Base-by-base conservation (phyloP, 2,329 filamentous ascomycete species). In the Aspergillus pseudoglaucus region DNA sequence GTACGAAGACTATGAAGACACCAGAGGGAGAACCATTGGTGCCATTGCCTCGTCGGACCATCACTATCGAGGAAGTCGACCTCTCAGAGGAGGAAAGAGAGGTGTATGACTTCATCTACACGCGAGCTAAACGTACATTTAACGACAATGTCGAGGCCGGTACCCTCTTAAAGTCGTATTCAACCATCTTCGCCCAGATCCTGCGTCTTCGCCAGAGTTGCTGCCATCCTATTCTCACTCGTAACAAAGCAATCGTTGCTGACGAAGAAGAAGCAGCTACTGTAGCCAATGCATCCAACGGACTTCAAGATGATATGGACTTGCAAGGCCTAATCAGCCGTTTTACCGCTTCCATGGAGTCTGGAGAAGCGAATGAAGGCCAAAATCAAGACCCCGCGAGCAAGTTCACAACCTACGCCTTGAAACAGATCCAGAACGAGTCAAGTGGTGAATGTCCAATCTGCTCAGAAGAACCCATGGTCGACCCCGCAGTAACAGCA, bases 1-100 rank as follows among this genome's bases (percentile, higher is more conserved):
- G 93, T 51, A 98, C 93, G 0, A 98, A 98, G 65, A 90, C 95
- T 53, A 98, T 98, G 93, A 95, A 89, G 69, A 97, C 90, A 0
- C 91, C 93, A 0, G 82, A 87, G 46, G 93, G 93, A 8, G 77
- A 87, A 61, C 81, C 84, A 6, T 66, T 98, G 3, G 91, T 98
- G 1, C 82, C 87, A 0, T 72, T 98, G 6, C 93, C 93, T 2
- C 79, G 83, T 1, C 88, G 90, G 57, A 83, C 81, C 0, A 79
- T 97, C 48, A 82, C 88, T n/a, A 86, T 98, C 46, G 87, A 96
- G 48, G 80, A 90, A 49, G 83, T 98, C 20, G 87, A 95, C 60
- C 76, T 98, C 8, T 91, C 90, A 0, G 77, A 88, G 56, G 76
- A 87, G 8, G 93, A 98, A 69, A 80, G 88, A 42, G 88, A 90